Evolutionary conservation across 345 rosid genomes (phyloP).

Genomic region (Hibiscus mutabilis): DNA sequence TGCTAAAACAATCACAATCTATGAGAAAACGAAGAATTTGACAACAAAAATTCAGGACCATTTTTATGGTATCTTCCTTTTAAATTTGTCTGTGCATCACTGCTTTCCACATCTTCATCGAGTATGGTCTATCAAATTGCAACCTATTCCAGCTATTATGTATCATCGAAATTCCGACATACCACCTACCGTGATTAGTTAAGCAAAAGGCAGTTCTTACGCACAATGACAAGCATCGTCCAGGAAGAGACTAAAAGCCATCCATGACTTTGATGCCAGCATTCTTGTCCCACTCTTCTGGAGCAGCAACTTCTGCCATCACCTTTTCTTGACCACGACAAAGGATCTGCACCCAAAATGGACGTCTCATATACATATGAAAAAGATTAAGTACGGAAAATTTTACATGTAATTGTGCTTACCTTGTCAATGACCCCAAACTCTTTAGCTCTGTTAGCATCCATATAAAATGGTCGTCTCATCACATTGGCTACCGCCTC

Average conservation of each 20-base stretch:
- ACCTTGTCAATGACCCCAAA: constrained; percentile 90
- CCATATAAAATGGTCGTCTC: constrained; percentile 70
- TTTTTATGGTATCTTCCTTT: not conserved
- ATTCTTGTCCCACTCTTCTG: constrained; percentile 63
- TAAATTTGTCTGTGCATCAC: not conserved
- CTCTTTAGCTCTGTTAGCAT: constrained; percentile 60
- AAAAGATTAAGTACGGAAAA: not conserved
- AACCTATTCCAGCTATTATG: not conserved
- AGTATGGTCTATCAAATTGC: not conserved
- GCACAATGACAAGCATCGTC: constrained; percentile 15
- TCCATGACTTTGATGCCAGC: constrained; percentile 51
- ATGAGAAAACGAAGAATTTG: not conserved
- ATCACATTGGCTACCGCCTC: constrained; percentile 62
- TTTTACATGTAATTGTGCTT: constrained; percentile 1
- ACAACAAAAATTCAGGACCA: not conserved
- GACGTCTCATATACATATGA: not conserved
- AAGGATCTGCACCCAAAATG: constrained; percentile 40
- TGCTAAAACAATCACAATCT: not conserved
- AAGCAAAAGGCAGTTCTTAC: constrained; percentile 11
- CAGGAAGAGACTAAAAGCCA: constrained; percentile 17
- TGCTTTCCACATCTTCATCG: not conserved
- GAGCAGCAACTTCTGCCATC: constrained; percentile 53
- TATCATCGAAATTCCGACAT: not conserved
- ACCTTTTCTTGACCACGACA: constrained; percentile 77
- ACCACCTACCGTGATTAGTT: not conserved